These are phyloP conservation scores for Pythium periplocum DNA, from an alignment of 352 stramenopile genomes.

Conservation along the genomic window DNA sequence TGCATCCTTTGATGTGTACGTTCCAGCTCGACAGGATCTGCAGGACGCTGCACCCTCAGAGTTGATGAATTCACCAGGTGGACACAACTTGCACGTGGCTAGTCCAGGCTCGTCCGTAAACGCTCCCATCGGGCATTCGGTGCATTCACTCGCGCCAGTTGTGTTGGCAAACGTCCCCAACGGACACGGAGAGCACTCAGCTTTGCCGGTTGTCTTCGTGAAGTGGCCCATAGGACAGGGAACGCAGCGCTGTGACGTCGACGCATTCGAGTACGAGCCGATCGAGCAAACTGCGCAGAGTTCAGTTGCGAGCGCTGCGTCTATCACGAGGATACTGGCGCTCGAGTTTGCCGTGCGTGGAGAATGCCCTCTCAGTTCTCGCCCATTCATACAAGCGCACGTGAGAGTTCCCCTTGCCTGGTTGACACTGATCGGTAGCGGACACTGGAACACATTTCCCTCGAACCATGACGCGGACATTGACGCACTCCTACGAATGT, in stretches of 20 bases:
- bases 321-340: no score
- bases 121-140: constrained; percentile 19
- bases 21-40: constrained; percentile 24
- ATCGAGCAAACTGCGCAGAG: constrained; percentile 29
- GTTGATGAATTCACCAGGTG: constrained; percentile 31
- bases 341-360: background rate
- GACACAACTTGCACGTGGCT: constrained; percentile 31
- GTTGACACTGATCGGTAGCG: constrained; percentile 8
- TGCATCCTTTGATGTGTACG: constrained; percentile 17
- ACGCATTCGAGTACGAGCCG: constrained; percentile 42
- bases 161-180: constrained; percentile 41
- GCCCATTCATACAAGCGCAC: constrained; percentile 13
- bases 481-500: background rate
- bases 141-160: constrained; percentile 25
- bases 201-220: constrained; percentile 1
- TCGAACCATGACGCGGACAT: constrained; percentile 9
- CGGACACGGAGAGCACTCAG: constrained; percentile 28
- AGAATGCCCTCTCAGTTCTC: background rate
- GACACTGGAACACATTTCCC: constrained; percentile 23
- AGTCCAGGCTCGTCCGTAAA: constrained; percentile 24
- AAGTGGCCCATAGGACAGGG: constrained; percentile 31
- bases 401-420: constrained; percentile 5
- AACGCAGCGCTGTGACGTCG: constrained; percentile 32
- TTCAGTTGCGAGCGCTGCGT: constrained; percentile 3
- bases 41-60: constrained; percentile 13